These are phyloP conservation scores for Aspergillus persii DNA, from an alignment of 2,329 filamentous ascomycete species.

Conservation along the genomic window DNA sequence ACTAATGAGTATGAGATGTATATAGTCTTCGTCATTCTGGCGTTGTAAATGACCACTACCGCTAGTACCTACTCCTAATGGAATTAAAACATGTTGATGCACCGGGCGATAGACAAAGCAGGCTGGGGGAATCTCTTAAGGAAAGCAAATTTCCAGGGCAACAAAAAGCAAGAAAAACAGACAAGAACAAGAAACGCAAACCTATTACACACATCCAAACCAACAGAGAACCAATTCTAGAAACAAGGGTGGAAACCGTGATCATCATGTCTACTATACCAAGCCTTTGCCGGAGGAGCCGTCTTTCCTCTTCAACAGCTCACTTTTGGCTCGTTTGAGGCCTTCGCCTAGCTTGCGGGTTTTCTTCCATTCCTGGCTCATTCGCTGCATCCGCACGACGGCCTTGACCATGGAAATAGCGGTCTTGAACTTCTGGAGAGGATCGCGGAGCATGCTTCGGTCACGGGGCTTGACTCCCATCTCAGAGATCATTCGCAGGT, in stretches of 20 bases:
- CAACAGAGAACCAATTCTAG: neutral
- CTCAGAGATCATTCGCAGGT: constrained; percentile 78
- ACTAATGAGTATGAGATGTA: no score
- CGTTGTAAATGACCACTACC: no score
- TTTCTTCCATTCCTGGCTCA: constrained; percentile 46
- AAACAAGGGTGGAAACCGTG: neutral
- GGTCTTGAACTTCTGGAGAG: constrained; percentile 43
- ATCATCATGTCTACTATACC: neutral
- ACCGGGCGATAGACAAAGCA: constrained; percentile 9
- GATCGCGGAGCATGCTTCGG: constrained; percentile 29
- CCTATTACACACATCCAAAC: neutral
- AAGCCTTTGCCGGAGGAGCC: constrained; percentile 25
- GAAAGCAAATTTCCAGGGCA: neutral
- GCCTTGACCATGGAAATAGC: constrained; percentile 45
- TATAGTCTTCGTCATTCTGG: no score
- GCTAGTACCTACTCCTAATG: neutral
- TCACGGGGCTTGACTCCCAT: constrained; percentile 65
- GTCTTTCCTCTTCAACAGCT: constrained; percentile 39
- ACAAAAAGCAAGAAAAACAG: neutral
- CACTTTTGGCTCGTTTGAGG: constrained; percentile 42
- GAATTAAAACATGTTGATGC: constrained; percentile 4
- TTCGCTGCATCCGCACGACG: constrained; percentile 45
- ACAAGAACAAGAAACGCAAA: neutral
- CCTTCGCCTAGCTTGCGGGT: constrained; percentile 44
- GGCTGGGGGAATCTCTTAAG: constrained; percentile 4